Conservation (phyloP, 75 land plant genomes). For the Sequoiadendron giganteum region DNA sequence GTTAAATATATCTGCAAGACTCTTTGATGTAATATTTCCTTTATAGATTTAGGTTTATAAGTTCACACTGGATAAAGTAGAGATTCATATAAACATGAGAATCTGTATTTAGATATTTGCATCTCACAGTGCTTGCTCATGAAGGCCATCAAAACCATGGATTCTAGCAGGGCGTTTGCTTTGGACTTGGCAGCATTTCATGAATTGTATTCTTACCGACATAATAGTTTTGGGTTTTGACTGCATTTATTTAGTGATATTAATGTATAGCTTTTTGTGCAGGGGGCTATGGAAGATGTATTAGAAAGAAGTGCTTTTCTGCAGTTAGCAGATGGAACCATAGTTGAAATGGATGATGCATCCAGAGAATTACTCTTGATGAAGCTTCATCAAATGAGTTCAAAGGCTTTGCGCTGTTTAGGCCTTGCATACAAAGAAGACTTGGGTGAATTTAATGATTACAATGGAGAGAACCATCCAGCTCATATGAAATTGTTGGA, state of each 20-base stretch:
- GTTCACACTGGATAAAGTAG: background rate
- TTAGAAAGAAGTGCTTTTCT: conserved; percentile 64
- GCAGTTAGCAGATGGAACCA: conserved; percentile 71
- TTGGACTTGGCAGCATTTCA: background rate
- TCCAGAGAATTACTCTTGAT: conserved; percentile 42
- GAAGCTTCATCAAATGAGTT: conserved; percentile 62
- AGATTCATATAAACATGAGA: background rate
- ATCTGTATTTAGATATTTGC: background rate
- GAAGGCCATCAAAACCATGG: background rate
- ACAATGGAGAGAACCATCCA: conserved; percentile 64
- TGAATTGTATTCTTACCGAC: background rate
- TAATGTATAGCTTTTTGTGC: background rate
- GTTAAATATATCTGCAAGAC: background rate
- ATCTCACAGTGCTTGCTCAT: background rate
- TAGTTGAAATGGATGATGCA: conserved; percentile 61
- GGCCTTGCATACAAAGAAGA: conserved; percentile 90
- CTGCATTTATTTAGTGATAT: background rate
- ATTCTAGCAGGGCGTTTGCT: background rate
- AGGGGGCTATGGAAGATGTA: conserved; percentile 95
- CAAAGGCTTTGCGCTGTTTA: conserved; percentile 81
- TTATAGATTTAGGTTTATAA: background rate
- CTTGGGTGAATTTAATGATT: conserved; percentile 60
- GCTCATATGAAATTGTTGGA: conserved; percentile 77
- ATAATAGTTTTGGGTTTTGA: background rate
- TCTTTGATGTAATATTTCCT: background rate